Evolutionary conservation across 768 basidiomycete genomes (phyloP).

Genomic region (Leccinum disarticulatum): DNA sequence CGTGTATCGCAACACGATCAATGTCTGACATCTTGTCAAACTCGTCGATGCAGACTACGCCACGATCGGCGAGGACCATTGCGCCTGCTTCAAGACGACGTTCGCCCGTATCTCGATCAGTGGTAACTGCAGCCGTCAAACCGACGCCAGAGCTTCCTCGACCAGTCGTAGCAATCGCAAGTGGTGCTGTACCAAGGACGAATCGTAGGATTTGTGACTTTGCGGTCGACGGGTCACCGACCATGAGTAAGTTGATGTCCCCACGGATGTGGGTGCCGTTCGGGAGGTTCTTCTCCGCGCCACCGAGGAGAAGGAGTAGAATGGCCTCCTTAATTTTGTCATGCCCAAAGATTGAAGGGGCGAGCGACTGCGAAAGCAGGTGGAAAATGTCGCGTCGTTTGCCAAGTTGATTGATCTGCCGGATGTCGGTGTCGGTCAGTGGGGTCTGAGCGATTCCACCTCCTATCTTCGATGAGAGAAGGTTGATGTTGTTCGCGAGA

Average conservation of each 20-base stretch:
- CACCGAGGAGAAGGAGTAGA: conserved; percentile 89
- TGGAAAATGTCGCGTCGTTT: conserved; percentile 86
- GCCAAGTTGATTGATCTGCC: conserved; percentile 90
- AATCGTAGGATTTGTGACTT: conserved; percentile 97
- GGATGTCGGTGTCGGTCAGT: conserved; percentile 91
- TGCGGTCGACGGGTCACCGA: conserved; percentile 98
- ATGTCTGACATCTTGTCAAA: conserved; percentile 99
- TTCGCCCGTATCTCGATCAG: conserved; percentile 97
- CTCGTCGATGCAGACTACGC: conserved; percentile 99
- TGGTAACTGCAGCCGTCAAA: conserved; percentile 97
- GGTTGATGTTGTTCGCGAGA: conserved; percentile 91
- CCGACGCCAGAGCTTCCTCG: conserved; percentile 98
- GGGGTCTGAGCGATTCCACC: conserved; percentile 93
- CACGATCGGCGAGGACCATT: conserved; percentile 98
- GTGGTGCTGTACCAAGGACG: conserved; percentile 90
- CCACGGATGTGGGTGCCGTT: conserved; percentile 99
- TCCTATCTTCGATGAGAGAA: conserved; percentile 91
- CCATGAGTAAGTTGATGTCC: conserved; percentile 99
- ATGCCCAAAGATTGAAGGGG: conserved; percentile 96
- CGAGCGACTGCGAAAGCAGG: conserved; percentile 90
- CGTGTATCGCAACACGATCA: conserved; percentile 98
- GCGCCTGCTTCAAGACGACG: conserved; percentile 96
- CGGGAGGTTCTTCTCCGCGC: conserved; percentile 94
- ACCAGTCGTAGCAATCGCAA: conserved; percentile 98
- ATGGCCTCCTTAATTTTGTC: conserved; percentile 95